Conservation (phyloP, 495 filamentous ascomycete species). For the Podospora pseudoanserina region DNA sequence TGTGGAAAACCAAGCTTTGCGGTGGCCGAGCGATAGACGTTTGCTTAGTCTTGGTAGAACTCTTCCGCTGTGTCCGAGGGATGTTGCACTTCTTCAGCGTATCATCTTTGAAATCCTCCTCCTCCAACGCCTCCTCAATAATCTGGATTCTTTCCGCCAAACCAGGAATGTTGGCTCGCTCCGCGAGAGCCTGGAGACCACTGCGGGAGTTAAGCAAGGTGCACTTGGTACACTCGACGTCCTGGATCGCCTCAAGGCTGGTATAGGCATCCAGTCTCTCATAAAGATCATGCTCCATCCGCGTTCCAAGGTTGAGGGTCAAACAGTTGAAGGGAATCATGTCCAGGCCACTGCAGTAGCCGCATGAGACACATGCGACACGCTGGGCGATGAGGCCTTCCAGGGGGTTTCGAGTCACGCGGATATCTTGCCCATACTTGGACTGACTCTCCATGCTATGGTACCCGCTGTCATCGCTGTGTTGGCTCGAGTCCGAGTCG, state of each 20-base stretch:
- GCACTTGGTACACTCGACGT: constrained; percentile 89
- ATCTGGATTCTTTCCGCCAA: constrained; percentile 52
- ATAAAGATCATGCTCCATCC: constrained; percentile 57
- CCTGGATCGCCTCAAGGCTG: constrained; percentile 74
- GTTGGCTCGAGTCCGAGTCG: constrained; percentile 39
- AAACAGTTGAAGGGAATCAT: constrained; percentile 93
- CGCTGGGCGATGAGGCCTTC: constrained; percentile 87
- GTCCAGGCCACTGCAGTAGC: constrained; percentile 78
- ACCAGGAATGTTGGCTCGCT: constrained; percentile 25
- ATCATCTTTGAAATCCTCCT: constrained; percentile 75
- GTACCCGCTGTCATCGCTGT: constrained; percentile 50
- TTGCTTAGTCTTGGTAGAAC: constrained; percentile 82
- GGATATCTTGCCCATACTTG: constrained; percentile 25
- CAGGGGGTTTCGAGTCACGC: constrained; percentile 55
- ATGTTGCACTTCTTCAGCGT: constrained; percentile 72
- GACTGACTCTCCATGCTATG: constrained; percentile 33
- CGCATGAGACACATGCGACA: constrained; percentile 82
- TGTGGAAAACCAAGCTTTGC: constrained; percentile 72
- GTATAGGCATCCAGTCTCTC: constrained; percentile 85
- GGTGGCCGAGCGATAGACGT: constrained; percentile 79
- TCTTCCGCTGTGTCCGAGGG: constrained; percentile 59
- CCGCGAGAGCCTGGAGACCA: constrained; percentile 37
- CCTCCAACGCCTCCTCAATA: constrained; percentile 66
- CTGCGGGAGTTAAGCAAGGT: constrained; percentile 58
- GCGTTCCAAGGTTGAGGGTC: constrained; percentile 70